Conservation (phyloP, 768 basidiomycete species). For the Trametes cubensis region DNA sequence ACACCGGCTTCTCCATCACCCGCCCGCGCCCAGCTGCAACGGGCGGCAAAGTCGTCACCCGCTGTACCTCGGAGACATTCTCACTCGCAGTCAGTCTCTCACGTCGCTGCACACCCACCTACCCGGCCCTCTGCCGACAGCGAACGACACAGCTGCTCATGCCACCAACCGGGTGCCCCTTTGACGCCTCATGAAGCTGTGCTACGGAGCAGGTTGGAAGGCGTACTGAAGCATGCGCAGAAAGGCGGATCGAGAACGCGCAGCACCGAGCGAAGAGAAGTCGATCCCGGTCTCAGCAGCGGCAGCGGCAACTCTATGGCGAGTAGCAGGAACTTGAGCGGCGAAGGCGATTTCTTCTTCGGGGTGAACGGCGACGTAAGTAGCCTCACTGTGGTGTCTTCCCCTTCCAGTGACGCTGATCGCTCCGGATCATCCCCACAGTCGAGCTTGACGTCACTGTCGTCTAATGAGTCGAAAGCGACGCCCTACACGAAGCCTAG, state of each 20-base stretch:
- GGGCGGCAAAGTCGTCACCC: conserved; percentile 29
- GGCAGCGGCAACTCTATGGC: conserved; percentile 33
- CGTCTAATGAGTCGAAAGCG: conserved; percentile 21
- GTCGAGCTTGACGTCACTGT: conserved; percentile 28
- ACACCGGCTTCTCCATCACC: conserved; percentile 30
- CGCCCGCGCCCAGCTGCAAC: conserved; percentile 29
- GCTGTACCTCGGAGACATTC: conserved; percentile 21
- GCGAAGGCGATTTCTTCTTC: conserved; percentile 34
- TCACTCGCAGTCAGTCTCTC: conserved; percentile 25
- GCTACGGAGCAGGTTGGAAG: conserved; percentile 54
- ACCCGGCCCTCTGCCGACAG: conserved; percentile 20
- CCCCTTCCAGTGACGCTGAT: conserved; percentile 22
- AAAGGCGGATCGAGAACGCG: conserved; percentile 25
- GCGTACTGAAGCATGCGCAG: conserved; percentile 45
- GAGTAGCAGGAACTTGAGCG: conserved; percentile 35
- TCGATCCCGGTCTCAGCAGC: conserved; percentile 28
- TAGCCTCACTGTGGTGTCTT: conserved; percentile 1
- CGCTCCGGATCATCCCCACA: conserved; percentile 1
- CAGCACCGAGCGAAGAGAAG: conserved; percentile 27
- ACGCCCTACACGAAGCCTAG: conserved; percentile 7
- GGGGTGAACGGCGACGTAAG: conserved; percentile 28
- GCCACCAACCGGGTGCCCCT: conserved; percentile 2
- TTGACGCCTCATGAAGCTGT: conserved; percentile 56
- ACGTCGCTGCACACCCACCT: conserved; percentile 12
- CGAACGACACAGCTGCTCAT: conserved; percentile 13